Percentiles rank a stretch among this genome's conserved stretches.
Evolutionary conservation across 768 basidiomycete genomes (phyloP).

Genomic region (Termitomyces sp.): DNA sequence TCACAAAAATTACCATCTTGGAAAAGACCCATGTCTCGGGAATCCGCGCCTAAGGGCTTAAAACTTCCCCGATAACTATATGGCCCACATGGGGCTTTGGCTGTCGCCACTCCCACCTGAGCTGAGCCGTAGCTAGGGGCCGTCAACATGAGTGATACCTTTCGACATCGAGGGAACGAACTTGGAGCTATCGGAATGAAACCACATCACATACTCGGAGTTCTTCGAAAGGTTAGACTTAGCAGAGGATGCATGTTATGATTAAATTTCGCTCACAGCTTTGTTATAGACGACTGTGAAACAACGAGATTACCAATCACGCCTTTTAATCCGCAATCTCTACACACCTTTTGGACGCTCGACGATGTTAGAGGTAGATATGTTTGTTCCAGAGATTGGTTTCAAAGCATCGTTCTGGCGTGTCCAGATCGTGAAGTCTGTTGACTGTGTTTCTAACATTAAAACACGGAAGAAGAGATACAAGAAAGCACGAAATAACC

Average conservation of each 20-base stretch:
- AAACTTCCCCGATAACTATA: conserved; percentile 51
- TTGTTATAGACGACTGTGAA: conserved; percentile 46
- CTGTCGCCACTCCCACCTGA: conserved; percentile 55
- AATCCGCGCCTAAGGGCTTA: conserved; percentile 52
- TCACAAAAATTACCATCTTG: conserved; percentile 27
- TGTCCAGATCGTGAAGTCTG: conserved; percentile 47
- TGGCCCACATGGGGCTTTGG: conserved; percentile 54
- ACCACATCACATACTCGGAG: conserved; percentile 66
- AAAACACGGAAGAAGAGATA: not conserved
- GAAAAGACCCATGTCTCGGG: conserved; percentile 54
- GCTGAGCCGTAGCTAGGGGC: conserved; percentile 52
- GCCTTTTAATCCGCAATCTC: not conserved
- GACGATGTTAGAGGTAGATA: conserved; percentile 52
- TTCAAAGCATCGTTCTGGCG: conserved; percentile 55
- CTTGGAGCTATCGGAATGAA: conserved; percentile 60
- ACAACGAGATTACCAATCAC: not conserved
- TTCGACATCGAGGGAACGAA: conserved; percentile 17
- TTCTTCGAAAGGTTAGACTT: conserved; percentile 27
- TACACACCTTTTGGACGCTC: conserved; percentile 54
- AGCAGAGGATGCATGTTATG: not conserved
- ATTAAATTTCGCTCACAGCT: conserved; percentile 22
- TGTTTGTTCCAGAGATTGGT: conserved; percentile 47
- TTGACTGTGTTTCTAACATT: conserved; percentile 26
- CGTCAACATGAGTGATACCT: not conserved
- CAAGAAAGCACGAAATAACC: conserved; percentile 20